A percentile compares a stretch with the other conserved stretches of the same genome.
phyloP scores from a whole-genome alignment of 768 basidiomycete genomes.

The Macrolepiota dolichaula region DNA sequence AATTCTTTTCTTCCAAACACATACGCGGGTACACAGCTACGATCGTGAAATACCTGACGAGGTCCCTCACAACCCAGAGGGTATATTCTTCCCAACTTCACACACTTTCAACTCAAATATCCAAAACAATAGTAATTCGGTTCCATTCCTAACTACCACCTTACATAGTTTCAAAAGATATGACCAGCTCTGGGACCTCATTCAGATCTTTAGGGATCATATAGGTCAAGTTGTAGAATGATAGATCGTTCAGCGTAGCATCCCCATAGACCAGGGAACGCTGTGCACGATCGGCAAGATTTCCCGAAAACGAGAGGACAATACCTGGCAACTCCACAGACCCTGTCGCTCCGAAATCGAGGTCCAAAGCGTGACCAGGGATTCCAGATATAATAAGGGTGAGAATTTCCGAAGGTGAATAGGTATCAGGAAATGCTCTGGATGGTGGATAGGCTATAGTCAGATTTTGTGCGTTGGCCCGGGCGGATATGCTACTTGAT shows the following conservation, averaged over 20 bases:
- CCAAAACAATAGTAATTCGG: not conserved
- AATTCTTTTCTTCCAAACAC: not conserved
- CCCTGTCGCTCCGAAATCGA: slow-evolving; percentile 19
- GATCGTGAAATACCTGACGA: no score
- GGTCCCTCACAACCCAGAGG: no score
- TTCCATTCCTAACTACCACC: not conserved
- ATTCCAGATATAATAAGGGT: slow-evolving; percentile 25
- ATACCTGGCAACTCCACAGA: slow-evolving; percentile 17
- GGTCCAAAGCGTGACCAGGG: slow-evolving; percentile 13
- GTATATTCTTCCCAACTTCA: not conserved
- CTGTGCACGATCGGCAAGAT: slow-evolving; percentile 13
- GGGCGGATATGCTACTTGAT: slow-evolving; percentile 21
- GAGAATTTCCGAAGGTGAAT: slow-evolving; percentile 18
- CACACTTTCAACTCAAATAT: not conserved
- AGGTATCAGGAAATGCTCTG: slow-evolving; percentile 19
- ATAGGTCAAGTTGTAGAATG: slow-evolving; percentile 27
- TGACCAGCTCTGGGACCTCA: not conserved
- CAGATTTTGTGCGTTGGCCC: slow-evolving; percentile 18
- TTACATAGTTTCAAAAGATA: not conserved
- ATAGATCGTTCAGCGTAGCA: slow-evolving; percentile 20
- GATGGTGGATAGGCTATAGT: slow-evolving; percentile 25
- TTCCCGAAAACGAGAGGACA: slow-evolving; percentile 16
- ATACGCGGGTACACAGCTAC: no score
- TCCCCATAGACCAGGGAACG: slow-evolving; percentile 20
- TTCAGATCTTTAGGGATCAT: slow-evolving; percentile 13